phyloP scores from a whole-genome alignment of 2,329 filamentous ascomycete species.

The Aschersonia sp. region DNA sequence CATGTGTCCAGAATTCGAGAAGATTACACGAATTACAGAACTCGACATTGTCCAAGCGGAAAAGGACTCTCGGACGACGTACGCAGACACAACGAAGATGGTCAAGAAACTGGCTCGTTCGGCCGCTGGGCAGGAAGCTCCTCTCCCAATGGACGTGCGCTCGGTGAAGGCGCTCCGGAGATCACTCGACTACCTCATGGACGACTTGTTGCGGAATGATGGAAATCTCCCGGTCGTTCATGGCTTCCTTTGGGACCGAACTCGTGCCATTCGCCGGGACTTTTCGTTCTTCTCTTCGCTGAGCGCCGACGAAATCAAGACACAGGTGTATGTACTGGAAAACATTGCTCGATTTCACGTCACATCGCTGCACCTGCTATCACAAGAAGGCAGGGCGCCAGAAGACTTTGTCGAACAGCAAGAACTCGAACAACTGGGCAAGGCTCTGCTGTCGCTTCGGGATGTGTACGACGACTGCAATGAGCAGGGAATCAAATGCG shows the following conservation, averaged over 20 bases:
- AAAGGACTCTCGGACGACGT: slow-evolving; percentile 28
- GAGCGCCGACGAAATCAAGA: slow-evolving; percentile 37
- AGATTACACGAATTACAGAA: slow-evolving; percentile 46
- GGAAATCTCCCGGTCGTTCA: slow-evolving; percentile 40
- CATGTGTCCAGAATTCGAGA: slow-evolving; percentile 56
- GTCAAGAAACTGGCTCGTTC: slow-evolving; percentile 54
- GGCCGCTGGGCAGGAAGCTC: slow-evolving; percentile 52
- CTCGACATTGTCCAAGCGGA: slow-evolving; percentile 42
- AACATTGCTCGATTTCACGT: slow-evolving; percentile 54
- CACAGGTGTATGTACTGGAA: slow-evolving; percentile 49
- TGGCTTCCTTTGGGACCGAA: slow-evolving; percentile 54
- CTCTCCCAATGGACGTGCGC: slow-evolving; percentile 52
- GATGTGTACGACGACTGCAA: slow-evolving; percentile 53
- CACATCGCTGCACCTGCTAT: slow-evolving; percentile 47
- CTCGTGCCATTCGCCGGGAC: slow-evolving; percentile 51
- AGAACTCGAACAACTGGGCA: slow-evolving; percentile 52
- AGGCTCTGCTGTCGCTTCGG: slow-evolving; percentile 48
- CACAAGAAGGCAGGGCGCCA: slow-evolving; percentile 36
- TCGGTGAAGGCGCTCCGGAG: slow-evolving; percentile 41
- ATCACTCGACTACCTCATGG: slow-evolving; percentile 49
- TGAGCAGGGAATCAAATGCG: slow-evolving; percentile 39
- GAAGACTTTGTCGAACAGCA: slow-evolving; percentile 53
- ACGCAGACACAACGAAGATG: slow-evolving; percentile 38
- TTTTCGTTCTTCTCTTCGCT: slow-evolving; percentile 53
- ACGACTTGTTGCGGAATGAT: slow-evolving; percentile 40